These are phyloP conservation scores for Pseudonectria foliicola DNA, from an alignment of 2,329 filamentous ascomycete species.

Conservation along the genomic window DNA sequence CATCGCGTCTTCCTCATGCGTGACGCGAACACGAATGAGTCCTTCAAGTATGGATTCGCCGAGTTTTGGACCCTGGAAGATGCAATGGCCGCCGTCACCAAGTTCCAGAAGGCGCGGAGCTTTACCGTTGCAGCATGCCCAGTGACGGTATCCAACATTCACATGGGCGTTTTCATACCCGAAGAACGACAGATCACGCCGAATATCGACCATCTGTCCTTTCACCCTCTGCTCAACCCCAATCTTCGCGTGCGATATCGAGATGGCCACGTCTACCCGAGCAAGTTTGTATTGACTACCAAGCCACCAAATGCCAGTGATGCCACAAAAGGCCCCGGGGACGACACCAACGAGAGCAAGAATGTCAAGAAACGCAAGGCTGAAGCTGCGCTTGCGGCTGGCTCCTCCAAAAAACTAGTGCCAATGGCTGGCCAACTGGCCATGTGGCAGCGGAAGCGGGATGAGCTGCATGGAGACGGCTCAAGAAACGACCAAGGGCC, in stretches of 20 bases:
- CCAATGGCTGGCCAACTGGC: conserved; percentile 38
- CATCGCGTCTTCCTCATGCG: conserved; percentile 71
- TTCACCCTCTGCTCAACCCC: conserved; percentile 63
- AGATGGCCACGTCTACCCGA: conserved; percentile 67
- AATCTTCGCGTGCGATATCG: conserved; percentile 66
- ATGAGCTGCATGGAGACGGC: conserved; percentile 28
- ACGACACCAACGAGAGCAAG: conserved; percentile 27
- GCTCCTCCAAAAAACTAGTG: conserved; percentile 30
- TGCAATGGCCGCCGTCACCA: conserved; percentile 64
- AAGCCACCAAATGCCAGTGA: conserved; percentile 35
- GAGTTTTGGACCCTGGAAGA: conserved; percentile 74
- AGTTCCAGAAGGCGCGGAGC: conserved; percentile 63
- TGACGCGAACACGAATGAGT: conserved; percentile 62
- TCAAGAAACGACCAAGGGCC: conserved; percentile 2
- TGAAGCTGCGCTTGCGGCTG: conserved; percentile 27
- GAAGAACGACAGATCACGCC: conserved; percentile 52
- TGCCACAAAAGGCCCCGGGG: conserved; percentile 13
- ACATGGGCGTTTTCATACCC: conserved; percentile 78
- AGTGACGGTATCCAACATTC: conserved; percentile 67
- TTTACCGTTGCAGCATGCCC: conserved; percentile 72
- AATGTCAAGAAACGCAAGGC: conserved; percentile 49
- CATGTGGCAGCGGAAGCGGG: conserved; percentile 38
- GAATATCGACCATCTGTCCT: conserved; percentile 56
- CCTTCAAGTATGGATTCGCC: conserved; percentile 76
- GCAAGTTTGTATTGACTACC: conserved; percentile 52